These are phyloP conservation scores for Russula olivacea DNA, from an alignment of 768 basidiomycete genomes.

Conservation along the genomic window DNA sequence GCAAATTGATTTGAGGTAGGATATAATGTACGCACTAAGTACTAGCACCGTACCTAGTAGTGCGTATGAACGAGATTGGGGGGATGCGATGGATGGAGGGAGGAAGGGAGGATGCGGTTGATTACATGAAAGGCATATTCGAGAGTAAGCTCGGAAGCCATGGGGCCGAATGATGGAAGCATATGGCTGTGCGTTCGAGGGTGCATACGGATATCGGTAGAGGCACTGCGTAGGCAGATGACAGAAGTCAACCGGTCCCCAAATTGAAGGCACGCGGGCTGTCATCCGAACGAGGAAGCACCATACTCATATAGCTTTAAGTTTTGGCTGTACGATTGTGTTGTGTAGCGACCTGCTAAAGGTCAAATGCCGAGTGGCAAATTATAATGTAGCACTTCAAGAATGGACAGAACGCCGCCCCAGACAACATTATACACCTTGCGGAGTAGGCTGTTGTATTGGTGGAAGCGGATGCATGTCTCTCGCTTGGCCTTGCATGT, in stretches of 20 bases:
- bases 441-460: slow-evolving; percentile 26
- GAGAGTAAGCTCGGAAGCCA: slow-evolving; percentile 7
- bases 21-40: slow-evolving; percentile 8
- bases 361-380: not conserved
- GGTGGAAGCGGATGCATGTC: slow-evolving; percentile 23
- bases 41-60: not conserved
- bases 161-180: not conserved
- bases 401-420: not conserved
- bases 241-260: not conserved
- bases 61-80: not conserved
- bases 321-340: not conserved
- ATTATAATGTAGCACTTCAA: slow-evolving; percentile 7
- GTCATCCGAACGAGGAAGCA: not conserved
- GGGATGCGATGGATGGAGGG: not conserved
- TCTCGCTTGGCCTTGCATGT: slow-evolving; percentile 25
- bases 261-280: not conserved
- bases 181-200: slow-evolving; percentile 1
- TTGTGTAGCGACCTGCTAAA: not conserved
- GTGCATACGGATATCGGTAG: not conserved
- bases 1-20: slow-evolving; percentile 9
- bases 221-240: not conserved
- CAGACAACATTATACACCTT: slow-evolving; percentile 20
- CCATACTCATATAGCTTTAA: slow-evolving; percentile 1
- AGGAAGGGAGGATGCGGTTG: not conserved
- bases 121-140: slow-evolving; percentile 13